Evolutionary conservation across 2,329 filamentous ascomycete genomes (phyloP).

Genomic region (Exophiala calicioides): DNA sequence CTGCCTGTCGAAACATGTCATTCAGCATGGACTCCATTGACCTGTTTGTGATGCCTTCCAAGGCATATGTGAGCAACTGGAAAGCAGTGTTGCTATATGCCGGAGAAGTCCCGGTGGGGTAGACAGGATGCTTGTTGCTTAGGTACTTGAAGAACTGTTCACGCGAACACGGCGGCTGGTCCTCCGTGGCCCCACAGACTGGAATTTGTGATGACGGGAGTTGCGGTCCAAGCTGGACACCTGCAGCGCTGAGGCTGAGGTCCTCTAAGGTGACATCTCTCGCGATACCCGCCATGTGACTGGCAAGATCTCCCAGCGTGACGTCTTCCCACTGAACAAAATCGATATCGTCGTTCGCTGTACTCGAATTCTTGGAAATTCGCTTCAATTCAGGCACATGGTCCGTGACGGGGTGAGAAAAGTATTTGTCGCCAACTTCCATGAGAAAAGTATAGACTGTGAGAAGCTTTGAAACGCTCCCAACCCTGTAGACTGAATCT

Average conservation of each 20-base stretch:
- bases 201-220: no score
- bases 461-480: conserved; percentile 43
- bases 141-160: conserved; percentile 11
- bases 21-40: conserved; percentile 35
- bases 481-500: conserved; percentile 33
- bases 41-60: conserved; percentile 43
- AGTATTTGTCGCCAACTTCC: conserved; percentile 37
- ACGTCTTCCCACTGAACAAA: conserved; percentile 52
- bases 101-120: conserved; percentile 34
- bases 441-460: conserved; percentile 41
- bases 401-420: conserved; percentile 44
- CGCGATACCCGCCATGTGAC: conserved; percentile 39
- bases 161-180: no score
- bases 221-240: no score
- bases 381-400: conserved; percentile 42
- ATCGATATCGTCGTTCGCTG: not conserved
- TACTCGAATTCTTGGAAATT: not conserved
- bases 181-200: no score
- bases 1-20: no score
- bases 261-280: no score
- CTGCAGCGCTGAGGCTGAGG: no score
- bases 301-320: conserved; percentile 49
- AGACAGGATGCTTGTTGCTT: not conserved
- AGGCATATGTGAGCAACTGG: conserved; percentile 40
- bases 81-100: conserved; percentile 42